phyloP scores from a whole-genome alignment of 2,329 filamentous ascomycete genomes.

The Aspergillus sp. region DNA sequence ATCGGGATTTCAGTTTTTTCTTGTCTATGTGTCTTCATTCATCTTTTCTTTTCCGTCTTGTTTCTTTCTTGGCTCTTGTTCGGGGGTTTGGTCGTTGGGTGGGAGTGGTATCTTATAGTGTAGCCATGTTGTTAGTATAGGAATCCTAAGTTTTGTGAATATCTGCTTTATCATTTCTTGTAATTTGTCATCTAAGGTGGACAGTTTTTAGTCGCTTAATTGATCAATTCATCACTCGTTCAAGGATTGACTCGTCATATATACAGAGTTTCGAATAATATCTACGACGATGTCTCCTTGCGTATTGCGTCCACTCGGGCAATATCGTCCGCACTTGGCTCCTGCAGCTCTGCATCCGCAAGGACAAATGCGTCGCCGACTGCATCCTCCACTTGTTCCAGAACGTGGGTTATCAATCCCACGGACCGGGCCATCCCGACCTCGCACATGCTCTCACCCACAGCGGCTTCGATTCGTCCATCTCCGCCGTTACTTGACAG shows the following conservation, averaged over 20 bases:
- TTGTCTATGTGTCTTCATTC: no score
- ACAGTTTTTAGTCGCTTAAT: no score
- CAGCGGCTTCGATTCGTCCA: constrained; percentile 27
- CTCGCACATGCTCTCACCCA: constrained; percentile 30
- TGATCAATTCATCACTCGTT: no score
- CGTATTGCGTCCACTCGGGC: constrained; percentile 21
- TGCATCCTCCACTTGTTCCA: constrained; percentile 32
- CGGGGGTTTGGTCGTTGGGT: no score
- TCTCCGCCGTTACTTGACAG: constrained; percentile 30
- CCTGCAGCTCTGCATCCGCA: constrained; percentile 20
- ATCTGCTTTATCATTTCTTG: no score
- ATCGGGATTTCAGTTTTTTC: no score
- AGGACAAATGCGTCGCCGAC: constrained; percentile 23
- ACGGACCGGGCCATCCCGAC: constrained; percentile 32
- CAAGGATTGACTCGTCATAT: background rate
- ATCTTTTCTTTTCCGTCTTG: no score
- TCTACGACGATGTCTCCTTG: constrained; percentile 14
- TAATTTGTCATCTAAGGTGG: no score
- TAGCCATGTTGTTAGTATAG: no score
- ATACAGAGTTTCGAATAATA: background rate
- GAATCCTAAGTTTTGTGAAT: no score
- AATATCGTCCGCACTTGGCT: constrained; percentile 25
- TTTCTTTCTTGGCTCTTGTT: no score
- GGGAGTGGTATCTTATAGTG: no score
- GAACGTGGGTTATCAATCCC: constrained; percentile 24